Base-by-base conservation (phyloP, 2,329 filamentous ascomycete genomes). In the Beauveria medogensis region DNA sequence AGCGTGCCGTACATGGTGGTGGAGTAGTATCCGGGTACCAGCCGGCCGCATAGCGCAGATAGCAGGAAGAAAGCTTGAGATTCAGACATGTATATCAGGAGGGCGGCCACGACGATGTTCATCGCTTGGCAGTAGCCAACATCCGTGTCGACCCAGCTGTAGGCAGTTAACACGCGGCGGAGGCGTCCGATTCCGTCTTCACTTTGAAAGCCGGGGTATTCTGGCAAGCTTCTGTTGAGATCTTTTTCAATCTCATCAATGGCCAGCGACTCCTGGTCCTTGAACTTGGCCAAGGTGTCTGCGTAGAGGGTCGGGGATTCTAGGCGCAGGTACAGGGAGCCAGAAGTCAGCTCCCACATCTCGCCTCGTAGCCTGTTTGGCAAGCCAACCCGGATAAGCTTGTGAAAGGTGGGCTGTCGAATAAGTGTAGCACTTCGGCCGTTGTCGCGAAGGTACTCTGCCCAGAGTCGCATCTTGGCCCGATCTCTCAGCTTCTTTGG, bases 231-330 rank as follows among this genome's bases (percentile, higher is more conserved):
- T 66, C 94, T 86, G 74, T 99, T 99, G 55, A 99, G 77, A 71
- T 99, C 94, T 74, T 99, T 99, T 72, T 99, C 94, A 65, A 99
- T 99, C 79, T 99, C 94, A 72, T 99, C 94, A 67, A 97, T 97
- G 50, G 94, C 94, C 63, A 99, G 82, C 12, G 93, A 97, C 66
- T 95, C 90, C 70, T 88, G 84, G 8, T 94, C 94, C 7, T 88
- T 84, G 67, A 88, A 92, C 70, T 94, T 93, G 56, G 84, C 80
- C 50, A 99, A 78, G 0, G 92, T 97, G 62, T 99, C 91, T 50
- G 82, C 78, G 69, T 93, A 99, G 5, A 93, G 78, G 12, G 85
- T 89, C 1, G 94, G 94, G 62, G 89, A 91, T 69, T 96, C 89
- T 16, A 99, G 81, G 30, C 93, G 86, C 62, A 96, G 79, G 72